Percentiles rank a stretch among this genome's conserved stretches.
These are phyloP conservation scores for Termitomyces sp. DNA, from an alignment of 768 basidiomycete genomes.

Conservation along the genomic window DNA sequence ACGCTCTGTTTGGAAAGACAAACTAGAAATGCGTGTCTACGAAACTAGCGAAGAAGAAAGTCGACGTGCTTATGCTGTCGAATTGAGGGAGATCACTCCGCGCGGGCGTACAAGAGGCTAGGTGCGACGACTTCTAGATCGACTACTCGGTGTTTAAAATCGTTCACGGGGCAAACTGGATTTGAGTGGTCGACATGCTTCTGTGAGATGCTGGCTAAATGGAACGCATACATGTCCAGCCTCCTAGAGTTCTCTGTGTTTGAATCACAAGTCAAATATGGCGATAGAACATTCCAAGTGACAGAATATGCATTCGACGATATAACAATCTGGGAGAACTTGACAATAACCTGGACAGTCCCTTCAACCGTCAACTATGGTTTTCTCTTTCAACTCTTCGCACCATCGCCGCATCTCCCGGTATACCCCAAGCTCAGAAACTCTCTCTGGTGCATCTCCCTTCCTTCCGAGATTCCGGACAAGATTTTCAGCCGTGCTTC, in stretches of 20 bases:
- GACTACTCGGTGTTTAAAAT: too few species aligned
- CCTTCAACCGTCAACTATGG: neutral
- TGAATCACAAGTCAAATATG: too few species aligned
- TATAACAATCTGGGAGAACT: neutral
- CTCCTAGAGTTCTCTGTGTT: neutral
- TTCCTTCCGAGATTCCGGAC: conserved; percentile 1
- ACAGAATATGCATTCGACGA: neutral
- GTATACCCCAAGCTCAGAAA: neutral
- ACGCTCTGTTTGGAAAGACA: too few species aligned
- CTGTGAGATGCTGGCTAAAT: neutral
- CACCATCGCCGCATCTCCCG: neutral
- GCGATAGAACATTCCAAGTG: neutral
- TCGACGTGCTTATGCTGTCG: too few species aligned
- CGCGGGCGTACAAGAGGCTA: too few species aligned
- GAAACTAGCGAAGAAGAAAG: too few species aligned
- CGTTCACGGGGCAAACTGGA: neutral
- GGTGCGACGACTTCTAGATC: too few species aligned
- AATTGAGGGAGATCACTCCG: too few species aligned
- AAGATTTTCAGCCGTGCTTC: neutral
- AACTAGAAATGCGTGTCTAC: too few species aligned
- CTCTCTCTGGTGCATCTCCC: conserved; percentile 1
- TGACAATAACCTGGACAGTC: neutral
- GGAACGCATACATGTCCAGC: neutral
- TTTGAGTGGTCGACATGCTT: neutral
- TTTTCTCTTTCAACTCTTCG: neutral